Conservation (phyloP, 2,329 filamentous ascomycete genomes). For the Aspergillus floridensis region DNA sequence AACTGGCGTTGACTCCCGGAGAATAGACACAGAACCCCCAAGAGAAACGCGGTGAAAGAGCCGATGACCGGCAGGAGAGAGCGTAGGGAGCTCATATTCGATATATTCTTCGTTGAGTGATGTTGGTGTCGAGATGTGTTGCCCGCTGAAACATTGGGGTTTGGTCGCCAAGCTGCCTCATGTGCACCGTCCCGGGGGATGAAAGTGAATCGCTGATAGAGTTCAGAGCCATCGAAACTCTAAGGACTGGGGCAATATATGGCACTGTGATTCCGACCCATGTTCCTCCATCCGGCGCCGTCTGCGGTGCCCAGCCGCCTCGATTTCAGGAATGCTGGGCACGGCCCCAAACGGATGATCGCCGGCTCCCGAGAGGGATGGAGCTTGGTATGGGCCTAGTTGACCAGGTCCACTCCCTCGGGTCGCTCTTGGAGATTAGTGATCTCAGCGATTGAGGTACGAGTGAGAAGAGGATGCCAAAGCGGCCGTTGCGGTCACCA, state of each 20-base stretch:
- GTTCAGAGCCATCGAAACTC: not conserved
- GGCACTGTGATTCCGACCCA: not conserved
- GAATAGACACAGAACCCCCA: constrained; percentile 8
- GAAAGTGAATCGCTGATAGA: not conserved
- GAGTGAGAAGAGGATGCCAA: not conserved
- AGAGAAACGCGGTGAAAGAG: constrained; percentile 5
- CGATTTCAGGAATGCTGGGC: not conserved
- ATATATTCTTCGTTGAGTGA: not conserved
- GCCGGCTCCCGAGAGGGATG: not conserved
- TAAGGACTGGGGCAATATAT: not conserved
- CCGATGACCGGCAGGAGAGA: constrained; percentile 1
- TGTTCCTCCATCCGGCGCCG: not conserved
- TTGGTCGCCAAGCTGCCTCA: not conserved
- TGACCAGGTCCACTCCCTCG: not conserved
- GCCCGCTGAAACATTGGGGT: not conserved
- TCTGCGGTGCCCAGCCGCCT: not conserved
- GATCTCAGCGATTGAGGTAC: not conserved
- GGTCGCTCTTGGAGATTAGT: not conserved
- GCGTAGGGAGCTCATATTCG: not conserved
- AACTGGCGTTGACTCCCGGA: constrained; percentile 7
- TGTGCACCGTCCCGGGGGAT: too few species aligned
- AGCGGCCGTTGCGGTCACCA: not conserved
- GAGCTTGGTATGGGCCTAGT: not conserved
- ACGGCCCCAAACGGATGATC: not conserved
- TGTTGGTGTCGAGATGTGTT: not conserved